These are phyloP conservation scores for Ceratobasidium sp. DNA, from an alignment of 1,284 basidiomycete species.

Conservation along the genomic window DNA sequence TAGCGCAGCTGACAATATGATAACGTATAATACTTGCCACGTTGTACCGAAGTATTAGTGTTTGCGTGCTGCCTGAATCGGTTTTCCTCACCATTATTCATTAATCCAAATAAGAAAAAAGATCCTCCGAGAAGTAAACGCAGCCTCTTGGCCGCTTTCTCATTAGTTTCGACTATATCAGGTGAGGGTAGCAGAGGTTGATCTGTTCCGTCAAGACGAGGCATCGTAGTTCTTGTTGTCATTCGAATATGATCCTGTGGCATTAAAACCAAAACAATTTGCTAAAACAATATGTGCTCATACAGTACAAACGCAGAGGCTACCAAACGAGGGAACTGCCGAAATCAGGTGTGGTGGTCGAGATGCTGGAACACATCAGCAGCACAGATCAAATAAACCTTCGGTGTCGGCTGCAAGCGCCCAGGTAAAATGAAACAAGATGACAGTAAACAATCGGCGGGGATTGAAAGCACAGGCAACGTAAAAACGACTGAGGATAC, in stretches of 20 bases:
- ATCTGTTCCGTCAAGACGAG: constrained; percentile 19
- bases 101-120: constrained; percentile 72
- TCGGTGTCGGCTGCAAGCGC: not conserved
- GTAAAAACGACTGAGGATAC: not conserved
- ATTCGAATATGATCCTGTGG: constrained; percentile 25
- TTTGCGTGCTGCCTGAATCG: not conserved
- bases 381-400: constrained; percentile 14
- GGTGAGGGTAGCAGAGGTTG: constrained; percentile 12
- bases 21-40: constrained; percentile 85
- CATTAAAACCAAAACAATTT: constrained; percentile 10
- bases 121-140: constrained; percentile 64
- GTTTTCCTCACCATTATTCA: constrained; percentile 69
- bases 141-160: constrained; percentile 37
- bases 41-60: constrained; percentile 7
- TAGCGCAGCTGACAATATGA: constrained; percentile 94
- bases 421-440: not conserved
- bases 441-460: not conserved
- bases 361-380: not conserved
- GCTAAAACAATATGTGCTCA: not conserved
- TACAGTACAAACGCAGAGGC: constrained; percentile 20
- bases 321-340: not conserved
- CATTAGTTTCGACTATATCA: constrained; percentile 11
- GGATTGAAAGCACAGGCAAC: not conserved
- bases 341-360: constrained; percentile 6
- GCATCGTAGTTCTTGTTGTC: constrained; percentile 9